Conservation (phyloP, 2,329 filamentous ascomycete genomes). For the Amylocarpus encephaloides region DNA sequence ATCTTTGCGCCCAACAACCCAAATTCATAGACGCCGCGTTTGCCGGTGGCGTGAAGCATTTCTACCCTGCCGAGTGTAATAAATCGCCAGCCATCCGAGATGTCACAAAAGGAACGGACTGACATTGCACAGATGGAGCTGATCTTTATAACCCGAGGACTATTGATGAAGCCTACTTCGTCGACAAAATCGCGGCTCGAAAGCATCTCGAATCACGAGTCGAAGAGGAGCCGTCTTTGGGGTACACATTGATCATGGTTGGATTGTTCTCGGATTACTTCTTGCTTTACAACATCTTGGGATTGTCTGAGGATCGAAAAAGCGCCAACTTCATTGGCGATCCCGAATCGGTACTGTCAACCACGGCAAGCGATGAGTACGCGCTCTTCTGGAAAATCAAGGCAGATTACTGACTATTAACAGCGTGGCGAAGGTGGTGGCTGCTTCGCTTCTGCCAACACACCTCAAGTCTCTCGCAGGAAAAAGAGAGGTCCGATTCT, state of each 20-base stretch:
- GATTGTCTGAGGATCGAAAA: conserved; percentile 1
- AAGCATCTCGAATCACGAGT: conserved; percentile 1
- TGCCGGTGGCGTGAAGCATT: conserved; percentile 4
- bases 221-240: neutral
- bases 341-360: neutral
- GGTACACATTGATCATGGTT: conserved; percentile 4
- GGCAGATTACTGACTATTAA: neutral
- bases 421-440: conserved; percentile 1
- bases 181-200: conserved; percentile 2
- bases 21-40: conserved; percentile 5
- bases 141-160: neutral
- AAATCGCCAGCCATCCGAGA: neutral
- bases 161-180: conserved; percentile 1
- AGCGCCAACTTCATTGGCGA: conserved; percentile 1
- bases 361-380: neutral
- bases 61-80: conserved; percentile 3
- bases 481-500: neutral
- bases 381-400: neutral
- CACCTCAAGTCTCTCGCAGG: neutral
- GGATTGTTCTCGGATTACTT: conserved; percentile 3
- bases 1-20: conserved; percentile 1
- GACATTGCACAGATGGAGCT: neutral
- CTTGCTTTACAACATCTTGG: conserved; percentile 1
- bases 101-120: neutral
- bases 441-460: neutral